Percentiles rank a stretch among this genome's conserved stretches.
These are phyloP conservation scores for Sporormia fimetaria DNA, from an alignment of 495 filamentous ascomycete genomes.

Conservation along the genomic window DNA sequence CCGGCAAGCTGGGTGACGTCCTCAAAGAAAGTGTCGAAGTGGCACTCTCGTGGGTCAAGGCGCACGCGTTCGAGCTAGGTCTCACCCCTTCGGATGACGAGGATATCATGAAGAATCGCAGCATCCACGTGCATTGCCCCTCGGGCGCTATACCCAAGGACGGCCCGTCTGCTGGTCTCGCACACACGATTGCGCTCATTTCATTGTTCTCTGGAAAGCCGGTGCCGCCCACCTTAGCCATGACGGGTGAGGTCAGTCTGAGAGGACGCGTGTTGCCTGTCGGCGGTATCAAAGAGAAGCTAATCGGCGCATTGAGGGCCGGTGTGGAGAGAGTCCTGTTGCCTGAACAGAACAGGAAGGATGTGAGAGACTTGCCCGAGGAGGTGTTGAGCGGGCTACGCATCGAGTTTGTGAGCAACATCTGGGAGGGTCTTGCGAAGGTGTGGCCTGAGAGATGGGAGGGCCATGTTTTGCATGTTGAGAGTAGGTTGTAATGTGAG, in stretches of 20 bases:
- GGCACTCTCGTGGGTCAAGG: constrained; percentile 90
- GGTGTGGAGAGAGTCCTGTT: constrained; percentile 91
- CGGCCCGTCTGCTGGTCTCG: constrained; percentile 77
- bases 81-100: constrained; percentile 68
- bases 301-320: constrained; percentile 86
- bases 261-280: constrained; percentile 80
- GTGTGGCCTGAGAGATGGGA: constrained; percentile 27
- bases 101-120: constrained; percentile 92
- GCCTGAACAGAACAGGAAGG: constrained; percentile 80
- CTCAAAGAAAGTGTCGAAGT: constrained; percentile 97
- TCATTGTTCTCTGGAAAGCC: constrained; percentile 80
- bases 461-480: background rate
- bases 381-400: constrained; percentile 82
- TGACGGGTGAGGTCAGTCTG: constrained; percentile 92
- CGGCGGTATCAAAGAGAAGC: constrained; percentile 96
- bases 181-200: constrained; percentile 86
- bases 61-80: constrained; percentile 84
- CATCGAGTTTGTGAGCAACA: constrained; percentile 60
- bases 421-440: constrained; percentile 22
- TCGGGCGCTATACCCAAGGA: constrained; percentile 93
- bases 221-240: constrained; percentile 85
- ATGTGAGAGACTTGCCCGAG: constrained; percentile 80
- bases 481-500: constrained; percentile 14
- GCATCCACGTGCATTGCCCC: constrained; percentile 93
- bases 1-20: constrained; percentile 94